Percentiles rank a stretch among this genome's conserved stretches.
Evolutionary conservation across 148 eudicot genomes (phyloP).

Genomic region (Fagopyrum homotropicum): DNA sequence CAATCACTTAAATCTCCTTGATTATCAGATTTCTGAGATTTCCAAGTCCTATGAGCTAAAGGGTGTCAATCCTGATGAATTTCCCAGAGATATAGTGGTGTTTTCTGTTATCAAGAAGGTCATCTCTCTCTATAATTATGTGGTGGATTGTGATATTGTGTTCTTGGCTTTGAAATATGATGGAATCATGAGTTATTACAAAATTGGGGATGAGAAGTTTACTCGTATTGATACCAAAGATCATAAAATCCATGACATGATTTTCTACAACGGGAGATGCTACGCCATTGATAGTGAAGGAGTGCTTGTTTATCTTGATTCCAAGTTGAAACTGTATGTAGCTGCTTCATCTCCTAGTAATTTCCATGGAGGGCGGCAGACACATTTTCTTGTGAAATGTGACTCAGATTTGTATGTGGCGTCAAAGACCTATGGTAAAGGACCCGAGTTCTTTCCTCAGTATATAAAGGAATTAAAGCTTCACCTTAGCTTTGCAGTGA

Average conservation of each 20-base stretch:
- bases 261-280: background rate
- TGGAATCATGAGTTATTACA: background rate
- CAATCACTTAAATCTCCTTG: background rate
- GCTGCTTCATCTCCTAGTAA: background rate
- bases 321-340: background rate
- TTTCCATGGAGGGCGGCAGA: too few species aligned
- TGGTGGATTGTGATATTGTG: background rate
- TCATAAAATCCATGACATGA: slow-evolving; percentile 7
- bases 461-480: background rate
- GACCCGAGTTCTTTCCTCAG: background rate
- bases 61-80: background rate
- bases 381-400: slow-evolving; percentile 1
- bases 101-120: background rate
- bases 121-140: background rate
- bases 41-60: background rate
- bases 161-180: background rate
- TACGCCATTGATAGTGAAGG: slow-evolving; percentile 12
- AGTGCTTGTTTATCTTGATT: slow-evolving; percentile 7
- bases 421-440: background rate
- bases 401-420: slow-evolving; percentile 9
- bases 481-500: background rate
- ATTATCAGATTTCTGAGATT: background rate
- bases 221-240: background rate
- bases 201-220: slow-evolving; percentile 2
- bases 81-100: background rate